Base-by-base conservation (phyloP, 352 stramenopile species). In the Globisporangium cylindrosporum region DNA sequence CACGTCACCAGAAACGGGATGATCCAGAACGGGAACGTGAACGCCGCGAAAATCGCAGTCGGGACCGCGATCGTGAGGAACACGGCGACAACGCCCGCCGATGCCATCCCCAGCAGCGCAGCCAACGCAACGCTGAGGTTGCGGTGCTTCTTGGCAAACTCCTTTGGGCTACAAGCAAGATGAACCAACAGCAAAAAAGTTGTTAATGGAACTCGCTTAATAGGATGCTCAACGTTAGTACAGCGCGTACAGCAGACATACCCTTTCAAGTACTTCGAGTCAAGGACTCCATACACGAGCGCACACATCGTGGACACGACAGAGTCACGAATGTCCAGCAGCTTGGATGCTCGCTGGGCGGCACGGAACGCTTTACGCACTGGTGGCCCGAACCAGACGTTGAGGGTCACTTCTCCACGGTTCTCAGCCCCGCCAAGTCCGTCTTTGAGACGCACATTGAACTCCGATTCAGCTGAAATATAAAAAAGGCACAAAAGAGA, bases 21-120 rank as follows among this genome's bases (percentile, higher is more conserved):
- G 76, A 94, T 92, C 87, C 87, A 94, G 70, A 94, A 82, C 62
- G 87, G 87, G 66, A 93, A 84, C 74, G 87, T 94, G 71, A 94
- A 90, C 29, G 82, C 78, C 7, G 84, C 84, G 55, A 94, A 70
- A 22, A 86, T 65, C 34, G 81, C 81, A 34, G 83, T 91, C 6
- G 87, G 87, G 41, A 94, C 76, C 3, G 87, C 87, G 53, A 94
- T 68, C n/a, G 79, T 64, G 62, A 92, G 63, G 64, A 94, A 93
- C 49, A 89, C 63, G 27, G 77, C 80, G 29, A 84, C 71, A 12
- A 71, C 71, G 46, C 83, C 82, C 36, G 84, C 84, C 6, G 73
- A 56, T 29, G 79, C 66, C 56, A 92, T 79, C 12, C 83, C 83
- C 59, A 91, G 32, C 25, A 91, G 56, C 20, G 74, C 85, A 55